Evolutionary conservation across 2,329 filamentous ascomycete species (phyloP).

Genomic region (Sclerotiophoma versabilis): DNA sequence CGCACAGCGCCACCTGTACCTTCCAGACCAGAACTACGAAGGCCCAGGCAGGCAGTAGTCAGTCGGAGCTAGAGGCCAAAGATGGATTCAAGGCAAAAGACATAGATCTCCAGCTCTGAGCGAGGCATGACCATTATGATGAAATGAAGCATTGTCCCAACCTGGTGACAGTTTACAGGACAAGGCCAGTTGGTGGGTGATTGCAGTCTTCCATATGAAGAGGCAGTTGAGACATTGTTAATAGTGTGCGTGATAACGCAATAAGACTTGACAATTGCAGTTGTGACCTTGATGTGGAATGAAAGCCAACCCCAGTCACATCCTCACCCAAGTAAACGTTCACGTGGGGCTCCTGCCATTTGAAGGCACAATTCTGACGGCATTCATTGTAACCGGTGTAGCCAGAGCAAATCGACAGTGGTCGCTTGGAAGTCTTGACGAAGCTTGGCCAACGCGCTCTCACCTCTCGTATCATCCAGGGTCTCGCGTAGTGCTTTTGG

Average conservation of each 20-base stretch:
- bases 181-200: neutral
- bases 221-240: neutral
- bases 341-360: constrained; percentile 11
- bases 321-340: constrained; percentile 17
- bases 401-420: constrained; percentile 7
- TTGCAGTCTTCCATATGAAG: neutral
- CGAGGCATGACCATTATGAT: constrained; percentile 21
- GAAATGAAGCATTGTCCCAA: constrained; percentile 13
- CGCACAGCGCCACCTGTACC: constrained; percentile 90
- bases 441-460: constrained; percentile 8
- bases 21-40: constrained; percentile 85
- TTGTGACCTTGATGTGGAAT: neutral
- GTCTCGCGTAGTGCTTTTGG: constrained; percentile 17
- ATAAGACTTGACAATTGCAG: neutral
- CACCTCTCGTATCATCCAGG: constrained; percentile 4
- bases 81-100: constrained; percentile 13
- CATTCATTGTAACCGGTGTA: neutral
- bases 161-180: neutral
- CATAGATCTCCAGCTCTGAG: constrained; percentile 17
- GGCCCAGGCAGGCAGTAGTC: constrained; percentile 67
- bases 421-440: constrained; percentile 4
- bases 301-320: constrained; percentile 2
- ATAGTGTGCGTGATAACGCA: neutral
- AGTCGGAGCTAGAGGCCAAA: neutral
- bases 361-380: neutral